These are phyloP conservation scores for Cryptosporidium muris DNA, from an alignment of 169 alveolate species.

Conservation along the genomic window DNA sequence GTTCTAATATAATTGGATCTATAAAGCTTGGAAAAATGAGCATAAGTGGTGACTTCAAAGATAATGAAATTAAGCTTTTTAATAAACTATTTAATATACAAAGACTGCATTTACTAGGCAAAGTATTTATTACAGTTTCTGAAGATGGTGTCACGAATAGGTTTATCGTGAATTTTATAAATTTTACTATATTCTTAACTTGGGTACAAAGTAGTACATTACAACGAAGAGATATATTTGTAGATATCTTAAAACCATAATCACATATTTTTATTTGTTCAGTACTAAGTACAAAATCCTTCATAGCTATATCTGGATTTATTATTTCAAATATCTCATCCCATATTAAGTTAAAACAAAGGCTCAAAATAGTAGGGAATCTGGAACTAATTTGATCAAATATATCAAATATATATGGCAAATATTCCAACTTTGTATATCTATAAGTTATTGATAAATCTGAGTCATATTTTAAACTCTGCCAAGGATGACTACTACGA, in stretches of 20 bases:
- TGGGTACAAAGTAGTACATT: constrained; percentile 12
- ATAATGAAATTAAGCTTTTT: too few relatives aligned
- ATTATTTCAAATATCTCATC: constrained; percentile 24
- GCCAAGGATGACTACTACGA: not conserved
- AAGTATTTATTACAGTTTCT: too few relatives aligned
- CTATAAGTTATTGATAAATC: not conserved
- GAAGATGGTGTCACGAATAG: too few relatives aligned
- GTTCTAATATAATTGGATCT: too few relatives aligned
- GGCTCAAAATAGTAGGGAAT: constrained; percentile 10
- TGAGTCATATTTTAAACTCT: not conserved
- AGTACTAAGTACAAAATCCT: too few relatives aligned
- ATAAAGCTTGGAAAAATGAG: too few relatives aligned
- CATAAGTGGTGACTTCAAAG: too few relatives aligned
- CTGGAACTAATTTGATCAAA: constrained; percentile 11
- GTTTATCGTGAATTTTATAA: too few relatives aligned
- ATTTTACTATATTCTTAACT: too few relatives aligned
- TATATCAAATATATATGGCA: constrained; percentile 15
- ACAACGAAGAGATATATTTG: not conserved
- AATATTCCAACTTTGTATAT: constrained; percentile 3
- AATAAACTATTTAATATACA: too few relatives aligned
- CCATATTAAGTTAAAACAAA: constrained; percentile 24
- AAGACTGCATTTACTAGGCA: too few relatives aligned
- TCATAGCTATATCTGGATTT: not conserved
- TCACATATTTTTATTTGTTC: constrained; percentile 1
- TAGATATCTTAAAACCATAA: not conserved